These are phyloP conservation scores for Byssoonygena ceratinophila DNA, from an alignment of 2,329 filamentous ascomycete genomes.

Conservation along the genomic window DNA sequence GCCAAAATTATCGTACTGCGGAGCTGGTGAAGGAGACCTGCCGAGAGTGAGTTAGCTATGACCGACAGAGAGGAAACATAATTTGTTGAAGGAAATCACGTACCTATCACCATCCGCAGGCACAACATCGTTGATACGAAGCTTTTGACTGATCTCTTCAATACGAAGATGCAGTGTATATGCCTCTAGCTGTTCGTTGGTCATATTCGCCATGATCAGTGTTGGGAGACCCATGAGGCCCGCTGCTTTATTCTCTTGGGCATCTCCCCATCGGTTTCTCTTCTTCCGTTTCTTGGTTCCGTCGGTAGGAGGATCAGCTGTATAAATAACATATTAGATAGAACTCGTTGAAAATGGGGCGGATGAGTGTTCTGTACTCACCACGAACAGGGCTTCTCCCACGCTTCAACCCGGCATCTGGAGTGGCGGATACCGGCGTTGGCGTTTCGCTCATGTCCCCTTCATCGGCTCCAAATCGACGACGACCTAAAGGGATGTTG, in stretches of 20 bases:
- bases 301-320: slow-evolving; percentile 49
- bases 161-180: slow-evolving; percentile 95
- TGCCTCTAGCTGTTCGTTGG: slow-evolving; percentile 92
- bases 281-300: slow-evolving; percentile 88
- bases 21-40: slow-evolving; percentile 88
- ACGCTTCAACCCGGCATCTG: slow-evolving; percentile 57
- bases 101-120: slow-evolving; percentile 93
- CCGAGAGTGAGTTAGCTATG: slow-evolving; percentile 11
- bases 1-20: slow-evolving; percentile 98
- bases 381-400: slow-evolving; percentile 83
- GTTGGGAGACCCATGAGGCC: slow-evolving; percentile 96
- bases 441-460: slow-evolving; percentile 38
- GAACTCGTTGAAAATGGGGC: slow-evolving; percentile 11
- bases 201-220: slow-evolving; percentile 95
- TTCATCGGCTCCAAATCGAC: slow-evolving; percentile 60
- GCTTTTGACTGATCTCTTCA: slow-evolving; percentile 98
- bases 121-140: slow-evolving; percentile 97
- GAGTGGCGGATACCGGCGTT: slow-evolving; percentile 38
- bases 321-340: slow-evolving; percentile 9
- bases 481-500: slow-evolving; percentile 84
- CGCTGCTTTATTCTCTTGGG: slow-evolving; percentile 94
- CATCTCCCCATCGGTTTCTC: slow-evolving; percentile 97
- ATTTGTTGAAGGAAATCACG: slow-evolving; percentile 16
- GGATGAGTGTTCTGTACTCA: slow-evolving; percentile 32
- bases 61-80: slow-evolving; percentile 15